These are phyloP conservation scores for Lolium rigidum DNA, from an alignment of 176 grass and related monocot species.

Conservation along the genomic window DNA sequence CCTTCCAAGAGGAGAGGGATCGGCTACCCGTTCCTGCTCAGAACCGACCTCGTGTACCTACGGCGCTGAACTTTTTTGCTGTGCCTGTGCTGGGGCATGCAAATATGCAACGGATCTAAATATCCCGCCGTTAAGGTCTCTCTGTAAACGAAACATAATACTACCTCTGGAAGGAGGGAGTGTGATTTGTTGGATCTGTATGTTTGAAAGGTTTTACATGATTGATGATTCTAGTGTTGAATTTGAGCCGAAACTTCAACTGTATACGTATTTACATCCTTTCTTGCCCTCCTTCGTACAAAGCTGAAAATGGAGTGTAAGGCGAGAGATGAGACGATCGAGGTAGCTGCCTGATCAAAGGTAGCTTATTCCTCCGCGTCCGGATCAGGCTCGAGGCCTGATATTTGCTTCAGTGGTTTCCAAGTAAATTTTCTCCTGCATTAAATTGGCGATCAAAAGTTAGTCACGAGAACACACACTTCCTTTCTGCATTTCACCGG, in stretches of 20 bases:
- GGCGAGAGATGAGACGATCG: background rate
- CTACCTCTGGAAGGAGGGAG: no score
- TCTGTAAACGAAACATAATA: no score
- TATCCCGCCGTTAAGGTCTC: background rate
- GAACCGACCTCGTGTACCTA: conserved; percentile 68
- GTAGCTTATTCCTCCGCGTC: conserved; percentile 34
- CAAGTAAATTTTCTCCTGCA: conserved; percentile 86
- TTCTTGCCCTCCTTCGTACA: conserved; percentile 18
- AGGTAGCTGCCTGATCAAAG: background rate
- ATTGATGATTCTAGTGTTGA: background rate
- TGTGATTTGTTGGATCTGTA: background rate
- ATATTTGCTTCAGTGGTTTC: conserved; percentile 85
- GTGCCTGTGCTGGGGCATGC: no score
- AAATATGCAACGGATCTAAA: background rate
- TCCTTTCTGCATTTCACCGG: background rate
- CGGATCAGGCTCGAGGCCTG: conserved; percentile 59
- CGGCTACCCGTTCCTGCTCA: conserved; percentile 81
- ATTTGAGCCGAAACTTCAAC: conserved; percentile 23
- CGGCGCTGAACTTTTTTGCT: conserved; percentile 39
- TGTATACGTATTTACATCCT: conserved; percentile 42
- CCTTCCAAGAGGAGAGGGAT: conserved; percentile 83
- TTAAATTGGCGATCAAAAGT: background rate
- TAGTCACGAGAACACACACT: background rate
- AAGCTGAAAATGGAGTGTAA: conserved; percentile 1
- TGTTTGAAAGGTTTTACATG: background rate